Evolutionary conservation across 345 rosid species (phyloP).

Genomic region (Geranium brycei): DNA sequence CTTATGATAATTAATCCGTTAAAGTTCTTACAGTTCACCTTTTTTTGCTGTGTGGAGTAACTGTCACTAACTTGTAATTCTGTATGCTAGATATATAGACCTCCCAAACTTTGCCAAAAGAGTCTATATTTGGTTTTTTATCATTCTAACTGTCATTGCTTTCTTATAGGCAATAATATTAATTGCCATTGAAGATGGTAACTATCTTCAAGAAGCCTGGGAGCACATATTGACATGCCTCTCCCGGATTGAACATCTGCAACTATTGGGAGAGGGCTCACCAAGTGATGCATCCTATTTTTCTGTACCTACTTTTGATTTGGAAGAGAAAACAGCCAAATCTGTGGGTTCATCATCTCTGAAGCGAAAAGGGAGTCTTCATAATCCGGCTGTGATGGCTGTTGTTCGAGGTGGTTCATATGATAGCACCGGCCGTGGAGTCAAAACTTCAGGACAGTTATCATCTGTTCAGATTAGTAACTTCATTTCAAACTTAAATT

Average conservation of each 20-base stretch:
- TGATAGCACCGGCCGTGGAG: slow-evolving; percentile 62
- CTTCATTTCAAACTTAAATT: slow-evolving; percentile 80
- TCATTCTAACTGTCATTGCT: background rate
- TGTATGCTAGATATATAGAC: no score
- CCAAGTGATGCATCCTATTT: slow-evolving; percentile 80
- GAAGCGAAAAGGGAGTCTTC: slow-evolving; percentile 77
- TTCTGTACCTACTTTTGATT: slow-evolving; percentile 43
- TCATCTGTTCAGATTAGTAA: slow-evolving; percentile 62
- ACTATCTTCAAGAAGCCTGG: slow-evolving; percentile 89
- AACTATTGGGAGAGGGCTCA: slow-evolving; percentile 90
- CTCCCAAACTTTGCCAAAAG: no score
- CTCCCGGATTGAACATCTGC: slow-evolving; percentile 91
- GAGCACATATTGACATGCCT: slow-evolving; percentile 92
- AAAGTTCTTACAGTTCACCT: background rate
- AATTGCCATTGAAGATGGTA: slow-evolving; percentile 92
- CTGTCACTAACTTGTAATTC: no score
- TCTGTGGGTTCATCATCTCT: slow-evolving; percentile 46
- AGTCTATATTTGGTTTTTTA: no score
- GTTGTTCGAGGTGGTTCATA: slow-evolving; percentile 96
- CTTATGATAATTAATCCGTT: no score
- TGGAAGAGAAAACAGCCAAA: slow-evolving; percentile 52
- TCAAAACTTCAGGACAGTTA: slow-evolving; percentile 52
- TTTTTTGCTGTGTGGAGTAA: background rate
- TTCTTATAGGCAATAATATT: slow-evolving; percentile 68
- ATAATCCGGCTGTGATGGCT: slow-evolving; percentile 89